Conservation (phyloP, 2,329 filamentous ascomycete species). For the Xylariales sp. region DNA sequence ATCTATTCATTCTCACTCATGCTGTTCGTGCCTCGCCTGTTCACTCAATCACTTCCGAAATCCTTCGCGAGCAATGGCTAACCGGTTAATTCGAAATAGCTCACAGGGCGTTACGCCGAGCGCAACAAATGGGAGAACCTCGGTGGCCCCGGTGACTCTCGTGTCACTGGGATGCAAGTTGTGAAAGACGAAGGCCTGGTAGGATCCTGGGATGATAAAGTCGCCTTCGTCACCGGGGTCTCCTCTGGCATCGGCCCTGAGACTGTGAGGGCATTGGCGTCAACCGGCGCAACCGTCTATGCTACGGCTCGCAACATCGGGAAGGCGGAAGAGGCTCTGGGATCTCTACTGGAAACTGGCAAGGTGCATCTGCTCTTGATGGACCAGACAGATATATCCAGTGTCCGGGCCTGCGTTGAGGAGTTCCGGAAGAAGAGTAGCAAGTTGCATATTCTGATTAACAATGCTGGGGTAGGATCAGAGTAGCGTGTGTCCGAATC, state of each 20-base stretch:
- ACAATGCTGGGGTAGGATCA: slow-evolving; percentile 32
- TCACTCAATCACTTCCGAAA: too few species aligned
- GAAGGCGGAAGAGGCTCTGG: slow-evolving; percentile 26
- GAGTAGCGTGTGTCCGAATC: not conserved
- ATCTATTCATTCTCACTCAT: too few species aligned
- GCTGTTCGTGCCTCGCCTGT: too few species aligned
- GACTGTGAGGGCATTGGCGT: slow-evolving; percentile 34
- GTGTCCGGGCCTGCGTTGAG: slow-evolving; percentile 24
- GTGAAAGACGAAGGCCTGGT: slow-evolving; percentile 28
- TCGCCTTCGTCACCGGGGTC: slow-evolving; percentile 36
- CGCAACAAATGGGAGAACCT: slow-evolving; percentile 17
- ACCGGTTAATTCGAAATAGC: too few species aligned
- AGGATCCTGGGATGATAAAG: slow-evolving; percentile 30
- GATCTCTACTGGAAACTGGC: slow-evolving; percentile 16
- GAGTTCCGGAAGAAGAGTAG: slow-evolving; percentile 15
- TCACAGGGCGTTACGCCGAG: slow-evolving; percentile 20
- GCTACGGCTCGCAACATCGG: slow-evolving; percentile 37
- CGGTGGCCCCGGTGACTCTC: slow-evolving; percentile 30
- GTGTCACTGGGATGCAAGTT: slow-evolving; percentile 32
- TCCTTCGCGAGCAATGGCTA: too few species aligned
- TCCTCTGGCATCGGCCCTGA: slow-evolving; percentile 37
- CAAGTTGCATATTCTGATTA: slow-evolving; percentile 30
- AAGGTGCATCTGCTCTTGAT: slow-evolving; percentile 31
- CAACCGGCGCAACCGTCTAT: slow-evolving; percentile 40
- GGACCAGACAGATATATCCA: slow-evolving; percentile 26